These are phyloP conservation scores for Nowakowskiella sp. DNA, from an alignment of 192 early-diverging fungal genomes.

Conservation along the genomic window DNA sequence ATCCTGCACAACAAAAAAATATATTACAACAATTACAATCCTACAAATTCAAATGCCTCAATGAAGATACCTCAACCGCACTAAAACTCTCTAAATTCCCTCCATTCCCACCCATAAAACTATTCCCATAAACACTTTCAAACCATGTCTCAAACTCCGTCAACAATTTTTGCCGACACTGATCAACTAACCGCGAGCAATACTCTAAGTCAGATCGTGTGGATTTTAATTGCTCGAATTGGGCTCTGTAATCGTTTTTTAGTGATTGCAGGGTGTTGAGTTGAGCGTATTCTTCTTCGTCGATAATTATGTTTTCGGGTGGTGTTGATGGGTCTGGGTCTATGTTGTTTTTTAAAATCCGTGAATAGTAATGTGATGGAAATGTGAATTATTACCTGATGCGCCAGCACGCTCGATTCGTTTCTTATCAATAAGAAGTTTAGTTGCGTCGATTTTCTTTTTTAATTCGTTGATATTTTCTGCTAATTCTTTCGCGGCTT, in stretches of 20 bases:
- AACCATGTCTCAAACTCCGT: conserved; percentile 54
- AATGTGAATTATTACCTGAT: too few species aligned
- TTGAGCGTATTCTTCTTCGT: conserved; percentile 44
- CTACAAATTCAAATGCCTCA: conserved; percentile 4
- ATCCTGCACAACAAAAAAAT: conserved; percentile 23
- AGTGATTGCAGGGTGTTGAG: conserved; percentile 32
- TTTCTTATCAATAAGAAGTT: conserved; percentile 27
- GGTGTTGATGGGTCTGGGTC: not conserved
- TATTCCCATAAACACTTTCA: conserved; percentile 36
- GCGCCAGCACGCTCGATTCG: conserved; percentile 3
- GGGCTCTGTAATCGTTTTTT: conserved; percentile 35
- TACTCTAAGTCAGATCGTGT: conserved; percentile 43
- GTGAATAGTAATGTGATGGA: conserved; percentile 9
- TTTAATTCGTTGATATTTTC: conserved; percentile 36
- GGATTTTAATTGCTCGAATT: conserved; percentile 28
- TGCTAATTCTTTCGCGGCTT: conserved; percentile 33
- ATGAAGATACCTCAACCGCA: not conserved
- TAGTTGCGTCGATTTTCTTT: conserved; percentile 36
- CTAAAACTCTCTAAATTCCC: conserved; percentile 15
- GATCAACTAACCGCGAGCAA: conserved; percentile 42
- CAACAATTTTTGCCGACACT: conserved; percentile 51
- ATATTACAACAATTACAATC: not conserved
- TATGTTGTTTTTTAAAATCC: not conserved
- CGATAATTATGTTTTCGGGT: conserved; percentile 33
- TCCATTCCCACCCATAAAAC: conserved; percentile 15